Evolutionary conservation across 768 basidiomycete species (phyloP).

Genomic region (Mycena belliarum): DNA sequence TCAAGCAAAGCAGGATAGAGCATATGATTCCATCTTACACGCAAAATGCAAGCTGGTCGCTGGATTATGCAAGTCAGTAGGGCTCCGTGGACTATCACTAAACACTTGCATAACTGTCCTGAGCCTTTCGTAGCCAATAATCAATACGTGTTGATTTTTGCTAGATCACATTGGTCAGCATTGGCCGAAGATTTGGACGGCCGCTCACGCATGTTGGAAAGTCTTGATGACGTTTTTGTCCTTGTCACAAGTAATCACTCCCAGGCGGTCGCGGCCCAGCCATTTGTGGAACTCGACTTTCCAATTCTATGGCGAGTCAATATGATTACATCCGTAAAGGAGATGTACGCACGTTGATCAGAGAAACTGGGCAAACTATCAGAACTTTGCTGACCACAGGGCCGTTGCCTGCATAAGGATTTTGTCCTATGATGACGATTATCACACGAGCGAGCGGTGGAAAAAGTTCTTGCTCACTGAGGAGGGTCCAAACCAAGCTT

Average conservation of each 20-base stretch:
- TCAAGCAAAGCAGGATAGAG: background rate
- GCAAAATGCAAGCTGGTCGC: conserved; percentile 62
- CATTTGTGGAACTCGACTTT: conserved; percentile 94
- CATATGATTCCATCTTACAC: conserved; percentile 41
- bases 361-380: conserved; percentile 91
- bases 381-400: conserved; percentile 77
- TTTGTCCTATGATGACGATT: conserved; percentile 63
- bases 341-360: conserved; percentile 64
- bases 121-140: conserved; percentile 94
- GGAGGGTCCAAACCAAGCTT: conserved; percentile 86
- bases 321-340: background rate
- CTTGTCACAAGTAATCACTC: conserved; percentile 48
- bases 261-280: conserved; percentile 58
- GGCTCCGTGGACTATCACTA: background rate
- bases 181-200: background rate
- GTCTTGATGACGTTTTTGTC: conserved; percentile 56
- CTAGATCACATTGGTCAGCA: conserved; percentile 36
- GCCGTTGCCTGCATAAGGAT: conserved; percentile 62
- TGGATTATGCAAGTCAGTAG: conserved; percentile 23
- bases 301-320: conserved; percentile 71
- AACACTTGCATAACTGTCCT: conserved; percentile 73
- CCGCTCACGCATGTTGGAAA: conserved; percentile 71
- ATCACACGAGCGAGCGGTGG: background rate
- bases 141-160: conserved; percentile 78
- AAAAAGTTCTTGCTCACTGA: conserved; percentile 82